Percentiles rank a stretch among this genome's conserved stretches.
These are phyloP conservation scores for Phaffomyces thermotolerans DNA, from an alignment of 805 yeast genomes.

Conservation along the genomic window DNA sequence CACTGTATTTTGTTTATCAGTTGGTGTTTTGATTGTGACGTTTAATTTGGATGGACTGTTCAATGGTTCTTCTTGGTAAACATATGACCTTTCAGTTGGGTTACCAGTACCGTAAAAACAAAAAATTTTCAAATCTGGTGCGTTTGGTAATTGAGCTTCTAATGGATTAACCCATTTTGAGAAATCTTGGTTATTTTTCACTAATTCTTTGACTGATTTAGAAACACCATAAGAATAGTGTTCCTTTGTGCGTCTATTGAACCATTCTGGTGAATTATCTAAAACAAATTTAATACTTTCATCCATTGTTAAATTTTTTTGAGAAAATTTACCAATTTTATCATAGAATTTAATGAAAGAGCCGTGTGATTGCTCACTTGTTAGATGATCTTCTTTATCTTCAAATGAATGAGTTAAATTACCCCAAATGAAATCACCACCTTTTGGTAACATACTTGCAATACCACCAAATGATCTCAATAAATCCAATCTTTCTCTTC, in stretches of 20 bases:
- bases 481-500: constrained; percentile 84
- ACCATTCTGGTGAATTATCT: constrained; percentile 72
- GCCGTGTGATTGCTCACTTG: constrained; percentile 43
- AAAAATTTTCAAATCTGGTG: constrained; percentile 83
- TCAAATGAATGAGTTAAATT: constrained; percentile 69
- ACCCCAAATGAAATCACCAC: constrained; percentile 92
- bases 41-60: constrained; percentile 47
- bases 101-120: constrained; percentile 96
- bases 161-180: constrained; percentile 91
- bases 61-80: constrained; percentile 64
- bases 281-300: constrained; percentile 63
- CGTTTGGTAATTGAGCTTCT: constrained; percentile 86
- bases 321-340: constrained; percentile 34
- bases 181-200: constrained; percentile 58
- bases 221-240: constrained; percentile 82
- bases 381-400: constrained; percentile 15
- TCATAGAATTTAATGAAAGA: constrained; percentile 62
- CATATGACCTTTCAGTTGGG: constrained; percentile 91
- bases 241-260: constrained; percentile 49
- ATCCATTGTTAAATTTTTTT: constrained; percentile 51
- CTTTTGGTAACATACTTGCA: constrained; percentile 94
- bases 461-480: constrained; percentile 87
- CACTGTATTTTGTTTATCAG: constrained; percentile 54
- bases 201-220: constrained; percentile 47
- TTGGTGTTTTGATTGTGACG: constrained; percentile 63